Base-by-base conservation (phyloP, 345 rosid species). In the Sapria himalayana region DNA sequence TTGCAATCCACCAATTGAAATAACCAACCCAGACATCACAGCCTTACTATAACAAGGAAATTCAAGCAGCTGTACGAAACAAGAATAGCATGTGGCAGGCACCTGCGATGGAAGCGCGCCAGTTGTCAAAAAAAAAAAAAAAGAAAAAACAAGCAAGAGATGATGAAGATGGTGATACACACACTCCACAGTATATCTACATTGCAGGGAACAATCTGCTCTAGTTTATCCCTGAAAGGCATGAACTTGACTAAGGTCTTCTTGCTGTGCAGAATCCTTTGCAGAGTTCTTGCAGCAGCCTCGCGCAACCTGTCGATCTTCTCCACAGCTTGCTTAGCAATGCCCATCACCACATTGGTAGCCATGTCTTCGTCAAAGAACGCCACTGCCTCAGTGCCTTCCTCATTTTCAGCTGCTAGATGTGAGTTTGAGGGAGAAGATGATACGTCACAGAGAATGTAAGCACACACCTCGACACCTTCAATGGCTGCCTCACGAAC, bases 241-340 rank as follows among this genome's bases (percentile, higher is more conserved):
- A 82, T 72, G 52, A 45, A 78, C 31, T 78, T 85, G 54, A 89
- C 46, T 29, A 55, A 58, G 35, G 58, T 51, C 39, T 56, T 54
- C 40, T 63, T 19, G 41, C 70, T 57, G 63, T 78, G 72, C 69
- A 82, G 56, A 50, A 76, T 72, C 69, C 77, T 74, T 38, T 59
- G 85, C 17, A 89, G 80, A 60, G 52, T 72, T 48, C 72, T 76
- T 20, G 91, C 81, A 56, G 98, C 78, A 21, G 63, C 67, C 70
- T 89, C 98, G 72, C 98, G 70, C 45, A 89, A 39, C 55, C 76
- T 89, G 57, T 89, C 98, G 80, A 89, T 70, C 57, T 89, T 89
- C 67, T 82, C 98, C 15, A 78, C 75, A 35, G 93, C 85, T 63
- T 82, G 94, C 80, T 82, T 89, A 40, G 62, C 39, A 32, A 82